Percentiles rank a stretch among this genome's conserved stretches.
Evolutionary conservation across 305 asterid genomes (phyloP).

Genomic region (Andrographis paniculata): DNA sequence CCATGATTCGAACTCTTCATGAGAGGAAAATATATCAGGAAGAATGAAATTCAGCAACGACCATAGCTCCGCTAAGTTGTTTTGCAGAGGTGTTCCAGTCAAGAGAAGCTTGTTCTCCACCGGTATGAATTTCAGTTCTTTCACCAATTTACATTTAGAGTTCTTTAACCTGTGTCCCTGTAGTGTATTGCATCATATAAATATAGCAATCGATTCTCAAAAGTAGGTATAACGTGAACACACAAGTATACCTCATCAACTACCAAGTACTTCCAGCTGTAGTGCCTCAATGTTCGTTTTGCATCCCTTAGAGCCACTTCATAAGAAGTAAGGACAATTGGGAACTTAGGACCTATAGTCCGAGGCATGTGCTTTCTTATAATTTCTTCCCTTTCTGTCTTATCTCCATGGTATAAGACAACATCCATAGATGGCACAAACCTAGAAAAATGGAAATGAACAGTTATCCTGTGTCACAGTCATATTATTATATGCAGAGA

Average conservation of each 20-base stretch:
- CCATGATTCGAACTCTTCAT: constrained; percentile 93
- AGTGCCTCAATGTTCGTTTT: constrained; percentile 48
- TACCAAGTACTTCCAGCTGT: constrained; percentile 85
- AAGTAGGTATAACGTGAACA: too few relatives aligned
- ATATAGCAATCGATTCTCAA: too few relatives aligned
- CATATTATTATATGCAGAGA: background rate
- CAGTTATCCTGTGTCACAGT: constrained; percentile 1
- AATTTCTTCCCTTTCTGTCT: constrained; percentile 61
- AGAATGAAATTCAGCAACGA: constrained; percentile 90
- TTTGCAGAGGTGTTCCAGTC: constrained; percentile 96
- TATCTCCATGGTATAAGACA: constrained; percentile 78
- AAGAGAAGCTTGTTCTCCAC: constrained; percentile 87
- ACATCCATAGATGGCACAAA: constrained; percentile 65
- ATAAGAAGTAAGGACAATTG: constrained; percentile 81
- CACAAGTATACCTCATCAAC: constrained; percentile 74
- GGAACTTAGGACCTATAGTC: constrained; percentile 76
- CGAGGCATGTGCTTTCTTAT: constrained; percentile 78
- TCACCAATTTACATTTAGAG: constrained; percentile 72
- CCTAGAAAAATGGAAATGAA: constrained; percentile 32
- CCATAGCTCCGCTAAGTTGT: constrained; percentile 98
- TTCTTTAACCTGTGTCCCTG: constrained; percentile 97
- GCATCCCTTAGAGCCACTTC: constrained; percentile 77
- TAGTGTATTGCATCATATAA: constrained; percentile 19
- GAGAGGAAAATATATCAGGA: constrained; percentile 97
- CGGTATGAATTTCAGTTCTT: constrained; percentile 46